A percentile compares a stretch with the other conserved stretches of the same genome.
These are phyloP conservation scores for Emericellopsis cladophorae DNA, from an alignment of 2,329 filamentous ascomycete genomes.

Conservation along the genomic window DNA sequence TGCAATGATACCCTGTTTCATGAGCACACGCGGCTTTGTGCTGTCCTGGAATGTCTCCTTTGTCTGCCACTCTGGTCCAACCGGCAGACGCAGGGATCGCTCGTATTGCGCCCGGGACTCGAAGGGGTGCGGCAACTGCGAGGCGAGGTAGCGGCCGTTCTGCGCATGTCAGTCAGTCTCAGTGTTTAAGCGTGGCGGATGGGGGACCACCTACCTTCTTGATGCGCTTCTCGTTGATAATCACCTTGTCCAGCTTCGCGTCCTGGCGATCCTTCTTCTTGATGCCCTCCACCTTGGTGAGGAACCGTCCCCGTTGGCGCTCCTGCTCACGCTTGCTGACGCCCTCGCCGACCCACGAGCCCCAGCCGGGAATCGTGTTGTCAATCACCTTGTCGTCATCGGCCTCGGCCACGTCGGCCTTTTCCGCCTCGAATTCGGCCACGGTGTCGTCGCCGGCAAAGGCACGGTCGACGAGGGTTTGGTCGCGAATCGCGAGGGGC, in stretches of 20 bases:
- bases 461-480: constrained; percentile 63
- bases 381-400: constrained; percentile 77
- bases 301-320: constrained; percentile 46
- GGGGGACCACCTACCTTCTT: constrained; percentile 76
- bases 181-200: too few species aligned
- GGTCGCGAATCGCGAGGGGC: constrained; percentile 45
- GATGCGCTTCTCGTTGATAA: constrained; percentile 81
- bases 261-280: constrained; percentile 71
- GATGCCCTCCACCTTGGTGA: constrained; percentile 59
- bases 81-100: constrained; percentile 68
- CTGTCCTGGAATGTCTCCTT: constrained; percentile 85
- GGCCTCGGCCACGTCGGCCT: constrained; percentile 54
- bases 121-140: constrained; percentile 76
- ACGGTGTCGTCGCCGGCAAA: constrained; percentile 86
- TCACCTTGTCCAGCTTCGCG: constrained; percentile 68
- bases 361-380: constrained; percentile 87
- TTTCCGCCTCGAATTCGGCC: constrained; percentile 70
- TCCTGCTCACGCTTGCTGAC: constrained; percentile 59
- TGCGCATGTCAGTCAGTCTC: constrained; percentile 16
- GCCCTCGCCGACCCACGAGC: constrained; percentile 78
- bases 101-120: constrained; percentile 86
- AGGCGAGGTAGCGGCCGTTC: constrained; percentile 80
- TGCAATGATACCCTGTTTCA: constrained; percentile 83
- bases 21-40: constrained; percentile 77
- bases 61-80: constrained; percentile 93